A percentile compares a stretch with the other conserved stretches of the same genome.
phyloP scores from a whole-genome alignment of 768 basidiomycete species.

The Rhodotorula babjevae region DNA sequence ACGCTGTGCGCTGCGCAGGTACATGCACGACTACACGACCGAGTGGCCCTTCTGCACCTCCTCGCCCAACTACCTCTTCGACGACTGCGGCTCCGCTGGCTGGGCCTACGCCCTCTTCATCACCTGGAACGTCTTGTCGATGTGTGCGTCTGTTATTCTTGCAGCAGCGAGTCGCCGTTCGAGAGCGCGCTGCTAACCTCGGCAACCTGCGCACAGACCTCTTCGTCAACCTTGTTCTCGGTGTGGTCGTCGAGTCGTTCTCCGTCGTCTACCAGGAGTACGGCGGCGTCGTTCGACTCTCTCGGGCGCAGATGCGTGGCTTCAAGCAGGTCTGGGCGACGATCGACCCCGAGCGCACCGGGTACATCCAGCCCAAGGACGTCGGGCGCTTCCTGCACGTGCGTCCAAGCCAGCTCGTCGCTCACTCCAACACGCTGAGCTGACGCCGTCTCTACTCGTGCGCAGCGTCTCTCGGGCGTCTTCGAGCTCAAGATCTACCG shows the following conservation, averaged over 20 bases:
- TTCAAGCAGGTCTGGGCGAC: slow-evolving; percentile 94
- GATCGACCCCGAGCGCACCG: slow-evolving; percentile 71
- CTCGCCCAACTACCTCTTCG: slow-evolving; percentile 53
- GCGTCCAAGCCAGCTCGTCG: slow-evolving; percentile 45
- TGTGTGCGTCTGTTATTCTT: slow-evolving; percentile 79
- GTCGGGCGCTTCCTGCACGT: slow-evolving; percentile 80
- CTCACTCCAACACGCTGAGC: background rate
- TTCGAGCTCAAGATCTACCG: slow-evolving; percentile 88
- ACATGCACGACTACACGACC: slow-evolving; percentile 78
- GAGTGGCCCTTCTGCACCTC: slow-evolving; percentile 22
- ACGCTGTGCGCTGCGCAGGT: slow-evolving; percentile 43
- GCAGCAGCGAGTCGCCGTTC: too few relatives aligned
- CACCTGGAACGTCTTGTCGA: slow-evolving; percentile 89
- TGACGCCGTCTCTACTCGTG: too few relatives aligned
- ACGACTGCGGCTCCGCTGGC: slow-evolving; percentile 78
- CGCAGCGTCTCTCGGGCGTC: slow-evolving; percentile 71
- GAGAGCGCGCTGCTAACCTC: too few relatives aligned
- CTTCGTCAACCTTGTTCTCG: slow-evolving; percentile 36
- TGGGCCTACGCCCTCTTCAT: slow-evolving; percentile 84
- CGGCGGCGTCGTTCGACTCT: slow-evolving; percentile 72
- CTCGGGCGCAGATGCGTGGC: slow-evolving; percentile 81
- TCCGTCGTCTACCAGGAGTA: slow-evolving; percentile 88
- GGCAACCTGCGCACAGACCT: slow-evolving; percentile 8
- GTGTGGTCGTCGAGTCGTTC: slow-evolving; percentile 63
- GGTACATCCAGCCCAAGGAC: slow-evolving; percentile 64